phyloP scores from a whole-genome alignment of 2,329 filamentous ascomycete genomes.

The Neofusicoccum cordaticola region DNA sequence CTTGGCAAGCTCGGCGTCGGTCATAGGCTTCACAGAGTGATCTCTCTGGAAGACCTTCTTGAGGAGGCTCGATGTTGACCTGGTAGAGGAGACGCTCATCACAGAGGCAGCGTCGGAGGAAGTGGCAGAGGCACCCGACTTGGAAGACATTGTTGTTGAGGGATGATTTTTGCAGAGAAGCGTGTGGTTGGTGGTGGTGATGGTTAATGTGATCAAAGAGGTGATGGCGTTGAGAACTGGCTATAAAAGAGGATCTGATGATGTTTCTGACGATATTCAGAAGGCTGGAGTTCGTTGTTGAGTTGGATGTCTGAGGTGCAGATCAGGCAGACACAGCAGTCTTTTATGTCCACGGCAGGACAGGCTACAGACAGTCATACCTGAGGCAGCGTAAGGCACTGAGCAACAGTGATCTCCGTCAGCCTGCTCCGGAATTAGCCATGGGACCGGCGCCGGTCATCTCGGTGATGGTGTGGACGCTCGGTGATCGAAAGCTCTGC shows the following conservation, averaged over 20 bases:
- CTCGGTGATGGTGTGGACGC: background rate
- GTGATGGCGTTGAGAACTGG: background rate
- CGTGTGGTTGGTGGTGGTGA: background rate
- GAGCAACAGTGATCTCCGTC: no score
- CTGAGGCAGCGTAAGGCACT: background rate
- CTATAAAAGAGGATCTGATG: background rate
- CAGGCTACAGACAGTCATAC: background rate
- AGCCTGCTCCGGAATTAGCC: background rate
- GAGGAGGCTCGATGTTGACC: slow-evolving; percentile 25
- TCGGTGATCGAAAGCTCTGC: background rate
- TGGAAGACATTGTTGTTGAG: background rate
- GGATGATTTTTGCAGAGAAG: background rate
- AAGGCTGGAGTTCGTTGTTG: background rate
- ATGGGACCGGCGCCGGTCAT: background rate
- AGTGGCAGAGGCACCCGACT: background rate
- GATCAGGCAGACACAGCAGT: background rate
- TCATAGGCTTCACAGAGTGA: background rate
- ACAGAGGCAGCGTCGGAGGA: slow-evolving; percentile 21
- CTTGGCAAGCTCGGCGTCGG: background rate
- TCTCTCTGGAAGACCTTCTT: slow-evolving; percentile 21
- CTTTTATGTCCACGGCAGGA: background rate
- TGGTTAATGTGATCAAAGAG: background rate
- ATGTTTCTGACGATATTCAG: background rate
- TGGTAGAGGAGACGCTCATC: slow-evolving; percentile 26
- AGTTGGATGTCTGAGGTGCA: background rate